These are phyloP conservation scores for Aspergillus quadrilineatus DNA, from an alignment of 2,329 filamentous ascomycete genomes.

Conservation along the genomic window DNA sequence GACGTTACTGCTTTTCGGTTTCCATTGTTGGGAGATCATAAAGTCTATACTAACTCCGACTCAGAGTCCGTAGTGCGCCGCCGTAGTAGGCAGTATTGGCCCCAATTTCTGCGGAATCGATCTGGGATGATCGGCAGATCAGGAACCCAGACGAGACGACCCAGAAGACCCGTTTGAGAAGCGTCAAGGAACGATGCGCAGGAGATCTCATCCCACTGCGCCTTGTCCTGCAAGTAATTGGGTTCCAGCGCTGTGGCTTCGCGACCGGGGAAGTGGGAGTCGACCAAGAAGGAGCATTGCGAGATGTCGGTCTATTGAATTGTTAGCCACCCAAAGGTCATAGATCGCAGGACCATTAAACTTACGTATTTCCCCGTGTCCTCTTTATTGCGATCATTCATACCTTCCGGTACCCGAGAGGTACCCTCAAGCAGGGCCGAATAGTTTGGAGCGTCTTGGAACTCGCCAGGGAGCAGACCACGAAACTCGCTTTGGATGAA, in stretches of 20 bases:
- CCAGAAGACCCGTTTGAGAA: conserved; percentile 68
- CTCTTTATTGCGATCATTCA: conserved; percentile 90
- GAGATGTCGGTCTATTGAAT: conserved; percentile 61
- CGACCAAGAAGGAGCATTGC: conserved; percentile 79
- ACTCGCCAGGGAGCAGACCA: conserved; percentile 86
- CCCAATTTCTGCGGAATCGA: conserved; percentile 74
- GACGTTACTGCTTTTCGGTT: neutral
- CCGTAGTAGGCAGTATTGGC: conserved; percentile 78
- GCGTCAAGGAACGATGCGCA: conserved; percentile 82
- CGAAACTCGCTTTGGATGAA: conserved; percentile 89
- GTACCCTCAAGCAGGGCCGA: conserved; percentile 79
- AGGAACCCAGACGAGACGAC: conserved; percentile 80
- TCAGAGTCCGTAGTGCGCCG: conserved; percentile 42
- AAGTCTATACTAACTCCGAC: neutral
- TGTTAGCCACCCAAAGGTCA: conserved; percentile 12
- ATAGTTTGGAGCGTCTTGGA: conserved; percentile 68
- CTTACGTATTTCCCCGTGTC: conserved; percentile 81
- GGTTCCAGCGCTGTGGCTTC: conserved; percentile 69
- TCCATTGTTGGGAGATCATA: neutral
- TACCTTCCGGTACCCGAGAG: conserved; percentile 74
- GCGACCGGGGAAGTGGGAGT: conserved; percentile 71
- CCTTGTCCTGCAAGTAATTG: conserved; percentile 69
- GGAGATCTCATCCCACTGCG: conserved; percentile 74
- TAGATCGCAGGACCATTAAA: neutral
- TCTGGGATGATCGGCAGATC: conserved; percentile 67